Base-by-base conservation (phyloP, 164 flowering plant species). In the Stephania yunnanensis region DNA sequence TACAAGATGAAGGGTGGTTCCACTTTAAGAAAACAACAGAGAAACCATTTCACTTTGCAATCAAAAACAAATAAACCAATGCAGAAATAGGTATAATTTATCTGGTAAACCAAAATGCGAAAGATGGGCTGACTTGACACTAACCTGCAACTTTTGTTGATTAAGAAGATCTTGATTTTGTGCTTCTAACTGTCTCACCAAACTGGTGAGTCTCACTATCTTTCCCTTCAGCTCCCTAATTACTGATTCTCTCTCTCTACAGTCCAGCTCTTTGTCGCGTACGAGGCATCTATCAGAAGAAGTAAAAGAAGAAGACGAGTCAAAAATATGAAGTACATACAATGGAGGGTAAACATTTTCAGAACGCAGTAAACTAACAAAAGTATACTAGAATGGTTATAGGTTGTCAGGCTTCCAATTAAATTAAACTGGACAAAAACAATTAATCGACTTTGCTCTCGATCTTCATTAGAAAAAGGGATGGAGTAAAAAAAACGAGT, bases 151-250 rank as follows among this genome's bases (percentile, higher is more conserved):
- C 74, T 86, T 83, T 52, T 86, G 75, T 79, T 80, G 86, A 68
- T 81, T 89, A 73, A 76, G 73, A 73, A 89, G 79, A 64, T 92
- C 95, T 44, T 84, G 85, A 73, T 84, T 89, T 71, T 89, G 92
- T 73, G 69, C 78, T 82, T 90, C 98, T 29, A 85, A 55, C 75
- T 95, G 91, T 78, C 90, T 85, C 44, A 83, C 78, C 69, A 83
- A 77, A 77, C 79, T 79, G 71, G 77, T 84, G 17, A 92, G 85
- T 79, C 84, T 85, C 25, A 91, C 92, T 6, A 95, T 75, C 73
- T 89, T 95, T 75, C 88, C 94, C 77, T 92, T 93, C 72, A 92
- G 77, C 44, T 91, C 98, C 78, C 86, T 86, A 69, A 88, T 85
- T 73, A 83, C 86, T 1, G 86, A 80, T 73, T 90, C 98, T 76